Evolutionary conservation across 2,329 filamentous ascomycete genomes (phyloP), one percentile per base, ranked within the genome.

Genomic region (Cytospora schulzeri): DNA sequence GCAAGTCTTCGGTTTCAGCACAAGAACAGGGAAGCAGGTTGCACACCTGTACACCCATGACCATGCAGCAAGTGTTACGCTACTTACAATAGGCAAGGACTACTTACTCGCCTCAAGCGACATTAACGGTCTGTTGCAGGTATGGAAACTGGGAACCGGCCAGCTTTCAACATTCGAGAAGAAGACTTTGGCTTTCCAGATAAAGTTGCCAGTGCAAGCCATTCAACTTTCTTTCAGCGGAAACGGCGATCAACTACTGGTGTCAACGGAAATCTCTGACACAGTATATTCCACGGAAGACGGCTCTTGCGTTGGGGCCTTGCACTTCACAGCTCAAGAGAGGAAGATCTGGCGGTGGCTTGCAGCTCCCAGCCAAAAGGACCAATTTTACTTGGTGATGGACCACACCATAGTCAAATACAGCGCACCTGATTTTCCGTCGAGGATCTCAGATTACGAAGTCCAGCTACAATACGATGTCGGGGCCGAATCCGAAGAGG

Each of bases 141-240:
- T 67, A 9, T 63, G 62, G 62, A 56, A 54, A 26, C 33, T 65
- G 28, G 60, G 54, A 12, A 17, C 50, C 17, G 48, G 52, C 19
- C 28, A 54, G n/a, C 24, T 57, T 7, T 28, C 56, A n/a, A 51
- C 54, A 33, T 26, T 61, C n/a, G 24, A 62, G 6, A 50, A 29
- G 9, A 56, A 28, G 26, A 53, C 48, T 9, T 22, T 41, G 5
- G 12, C 64, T 33, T 62, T 65, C 28, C 53, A 57, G 28, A n/a
- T 53, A 3, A 50, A 65, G 35, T 45, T 59, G 12, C 17, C 24
- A 15, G 62, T 50, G 24, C 62, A 35, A 19, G 57, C 68, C 9
- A 51, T 33, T 17, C 68, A 69, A 48, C 22, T 69, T 3, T 64
- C 61, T 33, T 66, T 68, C 56, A 61, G 53, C 45, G n/a, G 41